Evolutionary conservation across 2,329 filamentous ascomycete genomes (phyloP).

Genomic region (Dactylellina drechsleri): DNA sequence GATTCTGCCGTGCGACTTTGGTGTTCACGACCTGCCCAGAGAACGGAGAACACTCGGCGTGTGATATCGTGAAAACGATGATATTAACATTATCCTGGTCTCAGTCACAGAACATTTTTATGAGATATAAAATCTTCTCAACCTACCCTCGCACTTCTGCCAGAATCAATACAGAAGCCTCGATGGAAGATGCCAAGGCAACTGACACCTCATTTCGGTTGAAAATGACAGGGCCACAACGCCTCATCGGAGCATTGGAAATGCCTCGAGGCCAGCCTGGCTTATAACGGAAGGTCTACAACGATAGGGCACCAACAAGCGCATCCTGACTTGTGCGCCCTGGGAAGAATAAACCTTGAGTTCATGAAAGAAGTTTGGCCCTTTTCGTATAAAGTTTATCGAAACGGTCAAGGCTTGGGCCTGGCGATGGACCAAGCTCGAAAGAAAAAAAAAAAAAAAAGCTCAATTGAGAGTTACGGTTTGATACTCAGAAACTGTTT

Average conservation of each 20-base stretch:
- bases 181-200: slow-evolving; percentile 1
- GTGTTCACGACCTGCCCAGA: too few relatives aligned
- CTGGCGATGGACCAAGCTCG: too few relatives aligned
- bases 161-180: background rate
- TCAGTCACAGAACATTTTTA: too few relatives aligned
- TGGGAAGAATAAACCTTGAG: background rate
- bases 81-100: background rate
- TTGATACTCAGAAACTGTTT: background rate
- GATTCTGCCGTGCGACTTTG: too few relatives aligned
- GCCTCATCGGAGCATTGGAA: background rate
- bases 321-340: too few relatives aligned
- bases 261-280: background rate
- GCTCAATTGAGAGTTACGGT: too few relatives aligned
- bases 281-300: too few relatives aligned
- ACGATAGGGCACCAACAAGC: background rate
- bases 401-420: too few relatives aligned
- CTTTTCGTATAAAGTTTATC: background rate
- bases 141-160: too few relatives aligned
- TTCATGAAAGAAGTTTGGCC: background rate
- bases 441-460: too few relatives aligned
- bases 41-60: too few relatives aligned
- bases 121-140: too few relatives aligned
- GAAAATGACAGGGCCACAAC: slow-evolving; percentile 7
- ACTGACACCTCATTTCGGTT: slow-evolving; percentile 2
- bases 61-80: background rate